Conservation (phyloP, 495 filamentous ascomycete genomes). For the Xylaria bambusicola region DNA sequence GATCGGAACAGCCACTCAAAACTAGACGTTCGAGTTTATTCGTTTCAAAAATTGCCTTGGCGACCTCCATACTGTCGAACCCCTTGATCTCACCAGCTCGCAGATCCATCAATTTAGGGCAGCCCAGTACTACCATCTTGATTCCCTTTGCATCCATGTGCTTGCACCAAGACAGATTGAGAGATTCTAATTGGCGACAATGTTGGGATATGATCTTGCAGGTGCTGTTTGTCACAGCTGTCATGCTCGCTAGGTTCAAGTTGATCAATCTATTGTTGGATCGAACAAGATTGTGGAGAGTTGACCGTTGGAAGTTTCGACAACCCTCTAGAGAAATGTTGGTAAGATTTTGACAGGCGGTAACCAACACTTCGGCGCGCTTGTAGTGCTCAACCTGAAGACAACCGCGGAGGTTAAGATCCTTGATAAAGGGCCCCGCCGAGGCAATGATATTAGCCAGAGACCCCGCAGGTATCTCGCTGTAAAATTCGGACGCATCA, state of each 20-base stretch:
- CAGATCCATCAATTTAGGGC: slow-evolving; percentile 73
- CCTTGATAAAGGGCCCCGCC: slow-evolving; percentile 85
- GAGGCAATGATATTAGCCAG: slow-evolving; percentile 81
- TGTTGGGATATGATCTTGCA: slow-evolving; percentile 85
- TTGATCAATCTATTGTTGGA: slow-evolving; percentile 75
- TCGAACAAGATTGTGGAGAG: slow-evolving; percentile 77
- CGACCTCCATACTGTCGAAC: slow-evolving; percentile 70
- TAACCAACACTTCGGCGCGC: slow-evolving; percentile 70
- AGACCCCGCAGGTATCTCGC: slow-evolving; percentile 77
- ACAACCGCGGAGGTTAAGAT: slow-evolving; percentile 73
- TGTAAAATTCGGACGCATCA: slow-evolving; percentile 85
- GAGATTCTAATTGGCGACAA: slow-evolving; percentile 75
- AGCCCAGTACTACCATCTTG: slow-evolving; percentile 68
- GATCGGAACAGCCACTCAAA: slow-evolving; percentile 71
- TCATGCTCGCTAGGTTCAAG: slow-evolving; percentile 81
- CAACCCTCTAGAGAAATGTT: slow-evolving; percentile 88
- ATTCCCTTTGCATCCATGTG: slow-evolving; percentile 84
- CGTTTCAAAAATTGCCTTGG: slow-evolving; percentile 69
- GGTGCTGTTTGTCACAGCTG: slow-evolving; percentile 77
- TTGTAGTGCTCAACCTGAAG: slow-evolving; percentile 75
- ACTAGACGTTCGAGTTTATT: slow-evolving; percentile 82
- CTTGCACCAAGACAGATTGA: slow-evolving; percentile 92
- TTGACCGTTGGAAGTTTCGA: slow-evolving; percentile 71
- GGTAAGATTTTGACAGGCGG: slow-evolving; percentile 81
- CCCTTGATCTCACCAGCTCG: slow-evolving; percentile 80